Base-by-base conservation (phyloP, 768 basidiomycete genomes). In the Cubamyces lactineus region DNA sequence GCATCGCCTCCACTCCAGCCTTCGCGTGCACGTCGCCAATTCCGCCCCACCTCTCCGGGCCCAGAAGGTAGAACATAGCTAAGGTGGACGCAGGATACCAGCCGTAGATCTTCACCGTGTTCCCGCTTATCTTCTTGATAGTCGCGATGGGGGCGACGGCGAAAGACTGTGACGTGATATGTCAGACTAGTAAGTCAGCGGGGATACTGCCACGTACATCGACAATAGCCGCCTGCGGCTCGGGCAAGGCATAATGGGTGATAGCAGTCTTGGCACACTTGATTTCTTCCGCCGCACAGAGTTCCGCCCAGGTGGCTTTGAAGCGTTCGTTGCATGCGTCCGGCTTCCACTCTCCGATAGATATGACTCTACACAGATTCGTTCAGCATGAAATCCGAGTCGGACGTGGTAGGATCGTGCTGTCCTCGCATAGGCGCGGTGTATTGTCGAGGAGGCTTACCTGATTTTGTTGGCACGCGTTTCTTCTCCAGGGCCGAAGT, bases 1-100 rank as follows among this genome's bases (percentile, higher is more conserved):
- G 61, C 30, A 30, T 21, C 0, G 41, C 59, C 23, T 61, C 39
- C 34, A 60, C 42, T 38, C 63, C 62, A 3, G 47, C 54, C 53
- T 65, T 60, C n/a, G 51, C 5, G 12, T 39, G 61, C 2, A 65
- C 24, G 40, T 65, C 51, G 1, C 67, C 67, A 9, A 17, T 41
- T 1, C 67, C 67, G 21, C 67, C 67, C 5, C 51, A 42, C 19
- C 46, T 28, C 57, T 61, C 59, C 5, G 64, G 64, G 5, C 64
- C 64, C 41, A 54, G 58, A 11, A 61, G 51, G 40, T 56, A 53
- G 38, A 65, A 65, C 0, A 54, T 6, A 2, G 50, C 55, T 13
- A 52, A 61, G 6, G 62, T 55, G 17, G 54, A 47, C 24, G 59
- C 67, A 7, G 60, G 28, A 19, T 39, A 53, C 66, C 66, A 67